phyloP scores from a whole-genome alignment of 257 asterid species.

The Ehretia macrophylla region DNA sequence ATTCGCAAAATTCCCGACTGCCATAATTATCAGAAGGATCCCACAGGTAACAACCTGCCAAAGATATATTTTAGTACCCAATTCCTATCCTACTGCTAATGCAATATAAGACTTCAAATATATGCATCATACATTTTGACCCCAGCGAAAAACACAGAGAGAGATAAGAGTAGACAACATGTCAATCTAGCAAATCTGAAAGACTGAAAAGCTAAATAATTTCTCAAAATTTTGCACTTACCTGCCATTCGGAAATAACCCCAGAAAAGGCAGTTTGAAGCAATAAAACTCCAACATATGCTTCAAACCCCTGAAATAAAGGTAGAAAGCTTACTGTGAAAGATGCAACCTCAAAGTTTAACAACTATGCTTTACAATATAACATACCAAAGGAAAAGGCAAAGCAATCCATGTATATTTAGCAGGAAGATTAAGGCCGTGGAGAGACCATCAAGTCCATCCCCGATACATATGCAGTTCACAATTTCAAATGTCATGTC shows the following conservation, averaged over 20 bases:
- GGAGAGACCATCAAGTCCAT: too few species aligned
- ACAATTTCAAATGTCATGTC: too few species aligned
- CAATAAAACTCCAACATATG: constrained; percentile 78
- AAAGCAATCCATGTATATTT: constrained; percentile 1
- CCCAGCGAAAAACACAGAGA: not conserved
- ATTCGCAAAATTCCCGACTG: constrained; percentile 81
- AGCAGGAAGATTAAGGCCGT: too few species aligned
- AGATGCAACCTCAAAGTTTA: constrained; percentile 5
- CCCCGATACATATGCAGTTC: too few species aligned
- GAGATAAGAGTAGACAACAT: not conserved
- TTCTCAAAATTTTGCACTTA: constrained; percentile 12
- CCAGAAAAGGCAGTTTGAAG: constrained; percentile 79
- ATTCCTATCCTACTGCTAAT: not conserved
- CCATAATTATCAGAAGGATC: constrained; percentile 85
- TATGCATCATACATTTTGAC: not conserved
- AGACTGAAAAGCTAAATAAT: not conserved
- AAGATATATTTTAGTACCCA: constrained; percentile 3
- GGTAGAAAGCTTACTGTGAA: constrained; percentile 2
- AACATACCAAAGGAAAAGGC: too few species aligned
- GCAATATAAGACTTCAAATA: too few species aligned
- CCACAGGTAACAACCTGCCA: constrained; percentile 89
- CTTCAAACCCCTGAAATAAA: constrained; percentile 75
- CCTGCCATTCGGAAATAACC: constrained; percentile 90
- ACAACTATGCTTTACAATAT: not conserved
- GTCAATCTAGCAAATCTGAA: not conserved